Percentiles rank a stretch among this genome's conserved stretches.
Evolutionary conservation across 345 rosid species (phyloP).

Genomic region (Bruguiera parviflora): DNA sequence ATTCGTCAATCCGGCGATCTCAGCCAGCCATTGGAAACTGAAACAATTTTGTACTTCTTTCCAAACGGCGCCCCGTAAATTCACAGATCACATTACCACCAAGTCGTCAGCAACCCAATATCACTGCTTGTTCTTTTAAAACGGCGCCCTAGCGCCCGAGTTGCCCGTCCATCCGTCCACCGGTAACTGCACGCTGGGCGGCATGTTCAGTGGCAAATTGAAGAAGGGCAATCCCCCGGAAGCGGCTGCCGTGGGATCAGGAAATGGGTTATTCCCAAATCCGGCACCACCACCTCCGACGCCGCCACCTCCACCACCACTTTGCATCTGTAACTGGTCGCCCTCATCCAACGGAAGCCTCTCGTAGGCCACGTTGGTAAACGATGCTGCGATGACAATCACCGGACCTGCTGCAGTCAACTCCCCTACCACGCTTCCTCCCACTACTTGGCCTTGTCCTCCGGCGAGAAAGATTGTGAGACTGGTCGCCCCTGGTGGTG

Average conservation of each 20-base stretch:
- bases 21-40: not conserved
- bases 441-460: conserved; percentile 90
- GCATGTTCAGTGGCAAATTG: conserved; percentile 77
- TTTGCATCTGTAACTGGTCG: conserved; percentile 67
- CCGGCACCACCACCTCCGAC: conserved; percentile 34
- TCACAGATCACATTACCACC: conserved; percentile 5
- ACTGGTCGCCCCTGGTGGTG: conserved; percentile 95
- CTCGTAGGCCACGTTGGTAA: conserved; percentile 92
- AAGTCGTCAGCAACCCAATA: conserved; percentile 1
- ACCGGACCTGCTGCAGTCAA: conserved; percentile 90
- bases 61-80: not conserved
- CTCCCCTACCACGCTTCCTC: conserved; percentile 95
- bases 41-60: not conserved
- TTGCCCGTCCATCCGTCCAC: conserved; percentile 81
- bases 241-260: conserved; percentile 33
- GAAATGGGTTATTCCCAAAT: conserved; percentile 40
- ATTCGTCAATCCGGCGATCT: not conserved
- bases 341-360: conserved; percentile 87
- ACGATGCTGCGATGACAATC: conserved; percentile 84
- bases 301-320: conserved; percentile 32
- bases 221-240: conserved; percentile 82
- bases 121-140: conserved; percentile 27
- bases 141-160: conserved; percentile 60
- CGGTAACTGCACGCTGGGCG: conserved; percentile 60
- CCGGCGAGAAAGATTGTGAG: conserved; percentile 79